A percentile compares a stretch with the other conserved stretches of the same genome.
Conservation (phyloP, 495 filamentous ascomycete genomes). For the Podospora australis region DNA sequence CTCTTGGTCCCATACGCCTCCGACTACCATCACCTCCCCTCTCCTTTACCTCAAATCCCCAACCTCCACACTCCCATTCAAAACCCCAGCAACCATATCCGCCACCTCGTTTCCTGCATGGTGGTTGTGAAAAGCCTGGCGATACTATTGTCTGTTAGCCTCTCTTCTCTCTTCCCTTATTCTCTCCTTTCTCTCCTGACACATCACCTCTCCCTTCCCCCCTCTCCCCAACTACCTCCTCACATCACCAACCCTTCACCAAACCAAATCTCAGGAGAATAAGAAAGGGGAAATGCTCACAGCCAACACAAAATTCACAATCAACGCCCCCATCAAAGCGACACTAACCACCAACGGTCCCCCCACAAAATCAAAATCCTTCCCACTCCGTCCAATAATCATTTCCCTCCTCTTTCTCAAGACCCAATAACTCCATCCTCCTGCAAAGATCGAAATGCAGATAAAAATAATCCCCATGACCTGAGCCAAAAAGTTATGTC, state of each 20-base stretch:
- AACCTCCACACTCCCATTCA: not conserved
- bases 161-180: no score
- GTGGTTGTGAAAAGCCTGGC: not conserved
- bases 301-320: slow-evolving; percentile 85
- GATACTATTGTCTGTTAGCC: not conserved
- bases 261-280: not conserved
- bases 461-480: slow-evolving; percentile 76
- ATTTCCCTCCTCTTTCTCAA: slow-evolving; percentile 67
- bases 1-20: not conserved
- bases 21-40: not conserved
- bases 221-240: no score
- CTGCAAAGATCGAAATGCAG: slow-evolving; percentile 71
- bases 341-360: slow-evolving; percentile 80
- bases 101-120: not conserved
- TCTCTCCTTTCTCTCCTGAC: no score
- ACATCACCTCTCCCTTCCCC: no score
- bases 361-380: slow-evolving; percentile 81
- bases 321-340: slow-evolving; percentile 69
- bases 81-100: no score
- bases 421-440: slow-evolving; percentile 81
- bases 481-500: slow-evolving; percentile 59
- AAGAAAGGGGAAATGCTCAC: slow-evolving; percentile 1
- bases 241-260: not conserved
- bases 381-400: slow-evolving; percentile 77
- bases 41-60: not conserved